These are phyloP conservation scores for Climacium dendroides DNA, from an alignment of 225 moss, liverwort and hornwort species.

Conservation along the genomic window DNA sequence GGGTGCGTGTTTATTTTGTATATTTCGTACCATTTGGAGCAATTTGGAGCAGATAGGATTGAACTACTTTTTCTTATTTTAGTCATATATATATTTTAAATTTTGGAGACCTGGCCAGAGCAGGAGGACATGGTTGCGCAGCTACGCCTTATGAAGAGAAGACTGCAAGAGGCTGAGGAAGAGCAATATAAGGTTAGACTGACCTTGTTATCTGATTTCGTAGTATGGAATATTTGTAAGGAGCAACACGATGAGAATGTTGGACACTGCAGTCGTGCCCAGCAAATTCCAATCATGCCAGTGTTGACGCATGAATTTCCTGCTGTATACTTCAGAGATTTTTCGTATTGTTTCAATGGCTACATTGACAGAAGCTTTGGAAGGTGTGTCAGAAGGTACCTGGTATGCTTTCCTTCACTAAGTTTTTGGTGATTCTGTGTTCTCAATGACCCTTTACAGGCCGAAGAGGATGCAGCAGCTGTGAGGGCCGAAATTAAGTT, in stretches of 20 bases:
- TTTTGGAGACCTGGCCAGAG: constrained; percentile 9
- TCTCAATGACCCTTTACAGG: constrained; percentile 24
- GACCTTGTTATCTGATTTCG: neutral
- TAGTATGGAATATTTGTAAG: neutral
- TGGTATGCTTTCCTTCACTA: neutral
- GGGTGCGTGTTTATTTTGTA: constrained; percentile 27
- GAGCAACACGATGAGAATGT: neutral
- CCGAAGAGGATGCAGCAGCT: constrained; percentile 90
- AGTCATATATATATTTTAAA: neutral
- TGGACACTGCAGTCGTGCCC: neutral
- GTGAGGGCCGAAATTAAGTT: constrained; percentile 78
- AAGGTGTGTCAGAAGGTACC: neutral
- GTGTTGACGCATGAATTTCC: neutral
- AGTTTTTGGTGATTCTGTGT: neutral
- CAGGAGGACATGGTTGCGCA: constrained; percentile 92
- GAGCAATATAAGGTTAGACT: constrained; percentile 79
- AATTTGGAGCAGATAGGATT: neutral
- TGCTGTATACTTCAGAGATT: neutral
- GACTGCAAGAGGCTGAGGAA: constrained; percentile 92
- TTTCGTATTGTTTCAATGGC: neutral
- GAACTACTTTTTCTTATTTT: neutral
- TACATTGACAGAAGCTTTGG: neutral
- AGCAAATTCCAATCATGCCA: neutral
- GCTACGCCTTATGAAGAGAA: constrained; percentile 71
- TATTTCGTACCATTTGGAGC: neutral